Percentiles rank a stretch among this genome's conserved stretches.
These are phyloP conservation scores for Corylus avellana DNA, from an alignment of 306 rosid genomes.

Conservation along the genomic window DNA sequence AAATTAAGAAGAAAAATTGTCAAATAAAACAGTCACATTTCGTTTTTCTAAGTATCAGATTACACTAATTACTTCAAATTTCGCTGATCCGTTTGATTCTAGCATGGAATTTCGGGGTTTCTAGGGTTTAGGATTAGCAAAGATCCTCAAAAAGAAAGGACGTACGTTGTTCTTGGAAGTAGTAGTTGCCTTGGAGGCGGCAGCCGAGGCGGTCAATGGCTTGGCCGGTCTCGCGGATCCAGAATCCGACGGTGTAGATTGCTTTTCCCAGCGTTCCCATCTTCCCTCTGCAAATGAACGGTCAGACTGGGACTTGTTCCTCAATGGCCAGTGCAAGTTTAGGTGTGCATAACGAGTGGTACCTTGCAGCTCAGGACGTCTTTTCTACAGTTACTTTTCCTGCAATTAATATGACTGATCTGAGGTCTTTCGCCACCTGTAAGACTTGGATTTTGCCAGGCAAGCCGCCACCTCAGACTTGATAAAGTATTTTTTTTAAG, in stretches of 20 bases:
- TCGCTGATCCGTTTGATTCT: background rate
- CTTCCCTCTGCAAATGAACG: background rate
- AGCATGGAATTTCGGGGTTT: background rate
- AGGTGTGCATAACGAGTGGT: background rate
- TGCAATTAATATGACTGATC: background rate
- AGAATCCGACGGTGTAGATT: conserved; percentile 87
- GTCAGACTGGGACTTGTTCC: background rate
- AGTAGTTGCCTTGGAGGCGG: conserved; percentile 84
- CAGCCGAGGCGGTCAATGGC: conserved; percentile 93
- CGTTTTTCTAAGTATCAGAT: background rate
- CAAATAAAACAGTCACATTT: background rate
- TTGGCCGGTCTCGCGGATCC: conserved; percentile 98
- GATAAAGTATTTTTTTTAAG: too few relatives aligned
- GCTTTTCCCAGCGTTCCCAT: conserved; percentile 91
- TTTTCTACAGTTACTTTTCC: background rate
- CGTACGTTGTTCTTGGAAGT: conserved; percentile 85
- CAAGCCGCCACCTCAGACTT: background rate
- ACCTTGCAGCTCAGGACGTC: background rate
- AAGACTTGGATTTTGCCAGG: background rate
- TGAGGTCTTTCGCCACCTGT: background rate
- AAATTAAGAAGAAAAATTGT: background rate
- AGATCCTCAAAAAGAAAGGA: background rate
- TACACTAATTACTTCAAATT: background rate
- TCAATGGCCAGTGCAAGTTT: background rate
- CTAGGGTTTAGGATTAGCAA: background rate